These are phyloP conservation scores for Sporothrix brasiliensis DNA, from an alignment of 2,329 filamentous ascomycete species.

Conservation along the genomic window DNA sequence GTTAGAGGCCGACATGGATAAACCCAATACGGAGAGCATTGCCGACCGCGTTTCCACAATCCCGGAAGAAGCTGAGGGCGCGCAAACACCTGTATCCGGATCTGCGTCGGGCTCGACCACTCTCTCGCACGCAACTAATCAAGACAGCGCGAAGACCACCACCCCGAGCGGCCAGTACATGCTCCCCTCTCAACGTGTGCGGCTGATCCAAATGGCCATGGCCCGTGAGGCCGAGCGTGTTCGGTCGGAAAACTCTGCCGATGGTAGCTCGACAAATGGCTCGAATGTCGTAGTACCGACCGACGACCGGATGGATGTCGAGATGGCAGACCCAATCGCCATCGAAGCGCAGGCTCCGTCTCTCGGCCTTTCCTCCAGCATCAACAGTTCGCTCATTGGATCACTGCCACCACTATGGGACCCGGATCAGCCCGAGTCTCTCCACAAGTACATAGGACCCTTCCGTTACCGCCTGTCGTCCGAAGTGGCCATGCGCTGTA, in stretches of 20 bases:
- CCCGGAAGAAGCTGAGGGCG: neutral
- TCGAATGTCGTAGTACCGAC: neutral
- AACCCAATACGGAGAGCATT: neutral
- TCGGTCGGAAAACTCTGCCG: neutral
- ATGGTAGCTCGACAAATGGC: neutral
- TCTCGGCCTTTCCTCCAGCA: conserved; percentile 2
- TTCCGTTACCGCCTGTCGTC: conserved; percentile 40
- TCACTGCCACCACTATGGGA: conserved; percentile 36
- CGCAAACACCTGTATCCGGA: neutral
- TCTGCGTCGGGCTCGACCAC: neutral
- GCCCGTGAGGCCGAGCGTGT: conserved; percentile 6
- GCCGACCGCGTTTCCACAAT: neutral
- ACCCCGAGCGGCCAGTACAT: conserved; percentile 6
- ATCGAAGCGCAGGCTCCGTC: neutral
- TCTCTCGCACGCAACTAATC: neutral
- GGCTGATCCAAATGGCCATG: conserved; percentile 16
- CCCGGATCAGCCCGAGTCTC: conserved; percentile 35
- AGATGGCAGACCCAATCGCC: conserved; percentile 13
- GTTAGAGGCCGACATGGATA: conserved; percentile 24
- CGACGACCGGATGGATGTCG: conserved; percentile 12
- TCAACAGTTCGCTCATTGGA: conserved; percentile 36
- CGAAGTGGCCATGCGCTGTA: conserved; percentile 42
- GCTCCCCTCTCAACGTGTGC: conserved; percentile 4
- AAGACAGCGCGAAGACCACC: neutral
- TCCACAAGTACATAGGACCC: conserved; percentile 37